Conservation (phyloP, 1,284 basidiomycete genomes). For the Apiotrichum sp. region DNA sequence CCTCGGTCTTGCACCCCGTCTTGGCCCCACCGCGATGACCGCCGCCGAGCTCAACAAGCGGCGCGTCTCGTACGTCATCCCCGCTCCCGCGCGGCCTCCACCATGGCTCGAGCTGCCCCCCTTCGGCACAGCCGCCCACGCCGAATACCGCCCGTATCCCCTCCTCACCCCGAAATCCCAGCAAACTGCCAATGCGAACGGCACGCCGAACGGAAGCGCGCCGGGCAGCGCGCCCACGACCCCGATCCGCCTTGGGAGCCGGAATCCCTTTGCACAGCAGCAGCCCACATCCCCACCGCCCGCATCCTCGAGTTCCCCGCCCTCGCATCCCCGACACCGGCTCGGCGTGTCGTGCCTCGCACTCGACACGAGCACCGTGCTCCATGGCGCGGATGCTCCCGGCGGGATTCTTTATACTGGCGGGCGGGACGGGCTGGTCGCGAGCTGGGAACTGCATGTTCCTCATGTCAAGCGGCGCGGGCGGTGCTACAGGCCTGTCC, state of each 20-base stretch:
- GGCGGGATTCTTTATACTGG: slow-evolving; percentile 91
- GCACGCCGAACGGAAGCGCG: neutral
- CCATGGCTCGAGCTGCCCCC: slow-evolving; percentile 68
- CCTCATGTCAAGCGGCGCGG: slow-evolving; percentile 52
- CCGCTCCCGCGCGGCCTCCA: slow-evolving; percentile 57
- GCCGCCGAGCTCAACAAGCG: slow-evolving; percentile 33
- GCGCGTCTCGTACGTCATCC: slow-evolving; percentile 80
- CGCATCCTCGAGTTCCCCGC: neutral
- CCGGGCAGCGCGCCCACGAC: slow-evolving; percentile 12
- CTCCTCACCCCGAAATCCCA: slow-evolving; percentile 53
- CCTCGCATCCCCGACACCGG: slow-evolving; percentile 67
- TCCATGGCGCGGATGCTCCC: slow-evolving; percentile 59
- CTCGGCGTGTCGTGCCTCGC: slow-evolving; percentile 79
- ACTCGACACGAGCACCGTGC: slow-evolving; percentile 72
- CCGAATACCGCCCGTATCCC: slow-evolving; percentile 53
- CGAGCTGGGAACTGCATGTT: slow-evolving; percentile 82
- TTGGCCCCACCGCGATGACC: neutral
- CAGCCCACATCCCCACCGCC: slow-evolving; percentile 19
- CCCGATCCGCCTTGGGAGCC: slow-evolving; percentile 21
- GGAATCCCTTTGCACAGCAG: slow-evolving; percentile 7
- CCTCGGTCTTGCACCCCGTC: neutral
- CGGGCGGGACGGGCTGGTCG: slow-evolving; percentile 84
- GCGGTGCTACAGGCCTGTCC: slow-evolving; percentile 42
- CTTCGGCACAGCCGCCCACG: slow-evolving; percentile 50
- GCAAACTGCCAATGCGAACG: neutral